Evolutionary conservation across 192 early-diverging fungal species (phyloP), one percentile per base, ranked within the genome.

Genomic region (Coemansia sp.): DNA sequence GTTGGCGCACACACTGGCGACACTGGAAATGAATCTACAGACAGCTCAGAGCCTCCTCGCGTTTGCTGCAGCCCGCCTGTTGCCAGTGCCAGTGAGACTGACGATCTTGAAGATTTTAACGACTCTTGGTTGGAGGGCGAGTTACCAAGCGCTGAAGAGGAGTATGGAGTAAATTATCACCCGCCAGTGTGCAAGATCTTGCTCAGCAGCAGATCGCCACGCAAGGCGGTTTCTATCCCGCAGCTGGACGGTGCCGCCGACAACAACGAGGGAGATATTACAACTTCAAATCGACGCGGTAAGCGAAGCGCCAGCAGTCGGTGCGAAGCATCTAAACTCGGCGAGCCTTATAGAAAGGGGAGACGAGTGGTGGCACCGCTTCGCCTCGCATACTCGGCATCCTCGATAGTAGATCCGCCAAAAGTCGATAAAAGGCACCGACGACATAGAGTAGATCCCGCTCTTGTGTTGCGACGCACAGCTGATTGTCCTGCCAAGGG

Each of bases 241-340:
- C 70, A 72, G 55, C 16, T 66, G 0, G 70, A 72, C 10, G 70
- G 70, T 15, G 43, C 64, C n/a, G 22, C 41, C 29, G 70, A 71
- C 62, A 71, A 20, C 29, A 27, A 43, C 38, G 49, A 50, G 49
- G 24, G 20, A 22, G 20, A 50, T 22, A 22, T 6, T 9, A 11
- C 49, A 10, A 2, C 49, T 11, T 22, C 49, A 7, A 50, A 20
- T 50, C n/a, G 49, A 10, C 49, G 9, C 20, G 10, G 49, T 8
- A 50, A 10, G 7, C 10, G 9, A 10, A 50, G 49, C 49, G 20
- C 49, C 20, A 22, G 10, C 49, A n/a, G 9, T 50, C 2, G 49
- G 24, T n/a, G n/a, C 10, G 49, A 22, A 20, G 0, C 49, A 22
- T 8, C 20, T 50, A 50, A 50, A 29, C 11, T 33, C 27, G 12